Evolutionary conservation across 2,329 filamentous ascomycete genomes (phyloP), one percentile per base, ranked within the genome.

Genomic region (Colletotrichum viniferum): DNA sequence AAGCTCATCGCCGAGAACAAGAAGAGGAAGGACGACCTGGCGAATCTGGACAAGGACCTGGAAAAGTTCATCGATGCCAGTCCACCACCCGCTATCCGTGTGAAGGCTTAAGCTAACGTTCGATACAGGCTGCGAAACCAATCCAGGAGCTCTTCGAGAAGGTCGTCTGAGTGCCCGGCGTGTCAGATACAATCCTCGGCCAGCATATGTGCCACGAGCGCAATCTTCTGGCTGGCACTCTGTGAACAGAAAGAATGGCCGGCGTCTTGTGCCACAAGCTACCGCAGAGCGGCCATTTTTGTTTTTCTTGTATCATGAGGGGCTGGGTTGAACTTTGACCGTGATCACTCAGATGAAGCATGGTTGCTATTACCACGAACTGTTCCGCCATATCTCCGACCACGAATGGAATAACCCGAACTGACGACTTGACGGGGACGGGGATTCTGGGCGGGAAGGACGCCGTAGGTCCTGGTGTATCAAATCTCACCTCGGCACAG

Each of bases 11-110:
- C 89, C 2, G 90, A 92, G 82, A 98, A 98, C 83, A 98, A 97
- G 86, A 95, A 95, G 85, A 91, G 96, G 78, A 98, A 98, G 83
- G 96, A 98, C 71, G 96, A 98, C 81, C 87, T 99, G 64, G 96
- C 94, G 24, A 98, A 94, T 81, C 87, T 99, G 76, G 97, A 99
- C 80, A 94, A 94, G 81, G 95, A 98, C 84, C 87, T 98, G 73
- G 97, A 98, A 86, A 96, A 95, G 81, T 98, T 98, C 82, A 96
- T 98, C 80, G 95, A 97, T 84, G 94, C 95, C 81, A 81, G 93
- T 86, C 26, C 34, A 48, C 24, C 56, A 21, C 13, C 30, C 7
- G 26, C 12, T 18, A 30, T 24, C 34, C 62, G 6, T 60, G 67
- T 58, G 18, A 14, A 48, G 38, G 18, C 7, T 7, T 26, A 38